These are phyloP conservation scores for Achaetomium macrosporum DNA, from an alignment of 2,329 filamentous ascomycete species.

Conservation along the genomic window DNA sequence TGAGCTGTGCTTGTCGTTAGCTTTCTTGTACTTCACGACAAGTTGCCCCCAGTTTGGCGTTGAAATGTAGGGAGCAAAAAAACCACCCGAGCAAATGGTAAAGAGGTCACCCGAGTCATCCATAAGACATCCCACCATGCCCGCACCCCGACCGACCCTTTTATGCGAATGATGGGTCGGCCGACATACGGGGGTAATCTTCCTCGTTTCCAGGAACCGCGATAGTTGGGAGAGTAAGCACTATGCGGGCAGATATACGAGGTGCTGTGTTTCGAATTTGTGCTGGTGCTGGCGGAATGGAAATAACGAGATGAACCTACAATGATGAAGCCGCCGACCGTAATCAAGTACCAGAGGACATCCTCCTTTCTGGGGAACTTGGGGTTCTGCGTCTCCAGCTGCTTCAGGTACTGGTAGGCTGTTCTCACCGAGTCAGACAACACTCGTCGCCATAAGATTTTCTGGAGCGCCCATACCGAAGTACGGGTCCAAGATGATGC, in stretches of 20 bases:
- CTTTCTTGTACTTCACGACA: background rate
- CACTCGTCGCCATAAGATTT: conserved; percentile 12
- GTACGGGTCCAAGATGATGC: conserved; percentile 68
- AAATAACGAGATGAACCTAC: conserved; percentile 53
- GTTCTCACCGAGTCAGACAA: conserved; percentile 15
- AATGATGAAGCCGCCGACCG: conserved; percentile 64
- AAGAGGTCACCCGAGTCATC: conserved; percentile 58
- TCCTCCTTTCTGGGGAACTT: conserved; percentile 72
- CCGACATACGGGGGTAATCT: conserved; percentile 66
- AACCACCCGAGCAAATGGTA: conserved; percentile 54
- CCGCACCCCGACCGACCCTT: conserved; percentile 58
- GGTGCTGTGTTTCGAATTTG: conserved; percentile 32
- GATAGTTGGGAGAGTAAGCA: conserved; percentile 55
- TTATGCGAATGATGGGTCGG: conserved; percentile 58
- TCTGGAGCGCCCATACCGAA: conserved; percentile 45
- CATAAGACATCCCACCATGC: conserved; percentile 71
- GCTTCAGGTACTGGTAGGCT: conserved; percentile 69
- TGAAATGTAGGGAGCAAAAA: conserved; percentile 57
- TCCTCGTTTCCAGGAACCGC: conserved; percentile 80
- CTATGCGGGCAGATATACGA: conserved; percentile 74
- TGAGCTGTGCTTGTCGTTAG: conserved; percentile 35
- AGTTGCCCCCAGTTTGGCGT: conserved; percentile 14
- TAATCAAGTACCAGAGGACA: conserved; percentile 72
- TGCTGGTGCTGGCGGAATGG: conserved; percentile 10
- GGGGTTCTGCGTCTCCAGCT: conserved; percentile 64